Evolutionary conservation across 495 filamentous ascomycete species (phyloP).

Genomic region (Pyrenopolyporus hunteri): DNA sequence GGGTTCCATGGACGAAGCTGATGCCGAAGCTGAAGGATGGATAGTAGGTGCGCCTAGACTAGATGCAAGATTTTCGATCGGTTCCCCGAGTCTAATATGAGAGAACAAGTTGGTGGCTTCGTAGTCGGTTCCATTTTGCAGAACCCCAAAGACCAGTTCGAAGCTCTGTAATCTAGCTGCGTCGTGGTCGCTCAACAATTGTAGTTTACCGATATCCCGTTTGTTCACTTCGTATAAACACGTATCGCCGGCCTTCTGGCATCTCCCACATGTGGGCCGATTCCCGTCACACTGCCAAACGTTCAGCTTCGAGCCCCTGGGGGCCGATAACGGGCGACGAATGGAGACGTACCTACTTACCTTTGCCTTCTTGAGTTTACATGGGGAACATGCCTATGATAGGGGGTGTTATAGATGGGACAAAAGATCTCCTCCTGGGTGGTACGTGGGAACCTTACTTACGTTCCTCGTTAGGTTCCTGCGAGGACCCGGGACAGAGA

Average conservation of each 20-base stretch:
- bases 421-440: constrained; percentile 1
- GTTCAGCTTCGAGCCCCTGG: constrained; percentile 3
- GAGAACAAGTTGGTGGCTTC: constrained; percentile 11
- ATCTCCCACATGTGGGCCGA: constrained; percentile 27
- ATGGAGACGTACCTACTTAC: constrained; percentile 1
- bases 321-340: neutral
- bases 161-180: constrained; percentile 22
- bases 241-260: constrained; percentile 23
- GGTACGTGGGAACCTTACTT: constrained; percentile 11
- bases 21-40: neutral
- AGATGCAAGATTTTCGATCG: constrained; percentile 17
- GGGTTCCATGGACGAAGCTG: neutral
- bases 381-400: constrained; percentile 30
- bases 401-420: constrained; percentile 19
- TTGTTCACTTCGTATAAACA: constrained; percentile 34
- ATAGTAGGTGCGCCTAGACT: neutral
- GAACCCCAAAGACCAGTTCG: constrained; percentile 7
- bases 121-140: constrained; percentile 20
- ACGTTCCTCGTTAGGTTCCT: constrained; percentile 31
- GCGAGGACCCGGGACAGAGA: constrained; percentile 15
- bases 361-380: constrained; percentile 33
- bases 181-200: constrained; percentile 26
- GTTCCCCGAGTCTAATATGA: constrained; percentile 18
- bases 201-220: constrained; percentile 25
- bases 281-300: constrained; percentile 29